These are phyloP conservation scores for Sesbania bispinosa DNA, from an alignment of 306 rosid species.

Conservation along the genomic window DNA sequence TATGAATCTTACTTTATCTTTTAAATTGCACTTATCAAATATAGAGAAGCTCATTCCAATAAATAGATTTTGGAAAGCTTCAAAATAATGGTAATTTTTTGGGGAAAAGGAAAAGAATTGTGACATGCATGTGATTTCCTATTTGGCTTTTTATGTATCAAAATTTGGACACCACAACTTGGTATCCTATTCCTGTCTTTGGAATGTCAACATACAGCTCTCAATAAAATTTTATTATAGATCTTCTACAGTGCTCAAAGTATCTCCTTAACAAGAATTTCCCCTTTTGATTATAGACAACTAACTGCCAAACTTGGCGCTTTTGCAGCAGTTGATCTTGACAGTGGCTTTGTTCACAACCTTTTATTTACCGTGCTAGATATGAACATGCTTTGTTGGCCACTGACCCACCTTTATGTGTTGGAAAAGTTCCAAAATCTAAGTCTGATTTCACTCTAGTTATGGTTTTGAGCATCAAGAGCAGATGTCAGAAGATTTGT, in stretches of 20 bases:
- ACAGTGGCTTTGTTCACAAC: not conserved
- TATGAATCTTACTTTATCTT: too few relatives aligned
- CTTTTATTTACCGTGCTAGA: not conserved
- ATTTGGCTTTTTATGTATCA: not conserved
- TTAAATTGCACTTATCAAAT: too few relatives aligned
- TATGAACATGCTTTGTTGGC: constrained; percentile 21
- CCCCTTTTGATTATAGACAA: constrained; percentile 8
- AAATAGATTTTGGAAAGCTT: not conserved
- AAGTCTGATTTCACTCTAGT: not conserved
- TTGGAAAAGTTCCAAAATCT: constrained; percentile 9
- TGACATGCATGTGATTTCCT: not conserved
- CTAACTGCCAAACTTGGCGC: constrained; percentile 13
- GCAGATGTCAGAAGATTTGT: not conserved
- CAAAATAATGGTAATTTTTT: not conserved
- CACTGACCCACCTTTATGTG: not conserved
- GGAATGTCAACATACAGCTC: not conserved
- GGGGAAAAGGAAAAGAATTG: not conserved
- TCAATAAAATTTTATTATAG: not conserved
- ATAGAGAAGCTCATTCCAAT: too few relatives aligned
- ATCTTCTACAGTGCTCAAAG: constrained; percentile 19
- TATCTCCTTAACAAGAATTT: not conserved
- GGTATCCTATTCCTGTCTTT: not conserved
- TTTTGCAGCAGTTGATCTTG: constrained; percentile 14
- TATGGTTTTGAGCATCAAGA: not conserved
- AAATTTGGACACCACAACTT: not conserved